Conservation (phyloP, 192 early-diverging fungal species). For the Umbelopsis sp. region DNA sequence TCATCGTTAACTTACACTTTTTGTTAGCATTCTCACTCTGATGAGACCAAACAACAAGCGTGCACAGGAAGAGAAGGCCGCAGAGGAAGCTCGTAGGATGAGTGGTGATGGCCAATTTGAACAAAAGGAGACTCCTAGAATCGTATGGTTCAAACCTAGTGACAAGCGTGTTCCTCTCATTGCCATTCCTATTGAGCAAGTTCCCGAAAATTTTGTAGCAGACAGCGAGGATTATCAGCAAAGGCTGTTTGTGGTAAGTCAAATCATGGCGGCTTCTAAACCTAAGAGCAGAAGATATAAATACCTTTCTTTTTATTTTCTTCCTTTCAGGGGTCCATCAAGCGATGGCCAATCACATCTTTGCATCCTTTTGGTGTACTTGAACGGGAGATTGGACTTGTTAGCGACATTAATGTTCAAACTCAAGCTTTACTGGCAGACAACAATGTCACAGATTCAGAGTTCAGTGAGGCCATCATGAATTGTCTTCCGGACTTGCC, state of each 20-base stretch:
- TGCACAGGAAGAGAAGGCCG: constrained; percentile 38
- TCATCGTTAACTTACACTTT: background rate
- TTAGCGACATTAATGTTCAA: constrained; percentile 78
- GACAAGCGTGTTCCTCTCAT: constrained; percentile 82
- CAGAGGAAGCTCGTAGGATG: constrained; percentile 30
- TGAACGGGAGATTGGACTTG: constrained; percentile 69
- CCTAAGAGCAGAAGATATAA: background rate
- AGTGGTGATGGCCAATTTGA: constrained; percentile 30
- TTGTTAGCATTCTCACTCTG: constrained; percentile 34
- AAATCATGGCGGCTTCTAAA: background rate
- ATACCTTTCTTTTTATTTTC: background rate
- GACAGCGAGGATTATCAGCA: constrained; percentile 55
- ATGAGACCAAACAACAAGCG: constrained; percentile 44
- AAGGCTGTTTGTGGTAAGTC: constrained; percentile 57
- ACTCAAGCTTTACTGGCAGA: constrained; percentile 78
- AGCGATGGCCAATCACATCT: constrained; percentile 66
- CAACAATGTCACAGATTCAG: constrained; percentile 68
- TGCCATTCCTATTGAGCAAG: constrained; percentile 72
- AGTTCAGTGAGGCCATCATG: constrained; percentile 74
- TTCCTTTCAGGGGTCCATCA: constrained; percentile 53
- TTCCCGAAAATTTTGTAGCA: constrained; percentile 67
- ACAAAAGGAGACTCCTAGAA: constrained; percentile 53
- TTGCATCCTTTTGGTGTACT: constrained; percentile 73
- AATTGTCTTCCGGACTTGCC: constrained; percentile 73
- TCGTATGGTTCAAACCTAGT: constrained; percentile 82